These are phyloP conservation scores for Russula foetens DNA, from an alignment of 768 basidiomycete species.

Conservation along the genomic window DNA sequence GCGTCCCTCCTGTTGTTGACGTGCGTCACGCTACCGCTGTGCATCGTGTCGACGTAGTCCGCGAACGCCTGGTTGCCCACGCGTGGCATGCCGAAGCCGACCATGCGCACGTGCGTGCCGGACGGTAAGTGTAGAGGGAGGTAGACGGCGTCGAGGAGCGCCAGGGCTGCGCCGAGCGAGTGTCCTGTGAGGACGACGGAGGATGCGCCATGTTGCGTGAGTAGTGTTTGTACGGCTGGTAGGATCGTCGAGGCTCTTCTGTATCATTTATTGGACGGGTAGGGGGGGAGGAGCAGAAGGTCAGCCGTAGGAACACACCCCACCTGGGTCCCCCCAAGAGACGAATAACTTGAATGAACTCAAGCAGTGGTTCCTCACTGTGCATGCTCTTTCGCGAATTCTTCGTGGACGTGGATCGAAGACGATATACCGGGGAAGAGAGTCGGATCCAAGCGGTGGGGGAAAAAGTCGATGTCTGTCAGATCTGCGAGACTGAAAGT, in stretches of 20 bases:
- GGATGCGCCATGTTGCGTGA: slow-evolving; percentile 32
- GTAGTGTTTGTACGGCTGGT: slow-evolving; percentile 33
- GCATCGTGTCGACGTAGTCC: slow-evolving; percentile 18
- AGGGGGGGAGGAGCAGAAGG: no score
- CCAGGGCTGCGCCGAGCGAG: slow-evolving; percentile 23
- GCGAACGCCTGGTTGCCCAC: slow-evolving; percentile 47
- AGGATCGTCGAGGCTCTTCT: slow-evolving; percentile 39
- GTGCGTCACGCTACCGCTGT: slow-evolving; percentile 5
- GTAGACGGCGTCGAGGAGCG: slow-evolving; percentile 28
- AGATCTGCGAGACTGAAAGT: no score
- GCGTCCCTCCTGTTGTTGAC: slow-evolving; percentile 20
- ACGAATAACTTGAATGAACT: no score
- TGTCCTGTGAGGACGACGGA: slow-evolving; percentile 34
- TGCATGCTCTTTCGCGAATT: slow-evolving; percentile 24
- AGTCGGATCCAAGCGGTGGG: no score
- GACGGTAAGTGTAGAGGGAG: slow-evolving; percentile 27
- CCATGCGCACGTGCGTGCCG: slow-evolving; percentile 30
- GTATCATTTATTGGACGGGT: no score
- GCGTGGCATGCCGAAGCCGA: slow-evolving; percentile 44
- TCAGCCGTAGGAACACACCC: no score
- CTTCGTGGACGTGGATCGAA: slow-evolving; percentile 39
- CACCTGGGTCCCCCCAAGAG: no score
- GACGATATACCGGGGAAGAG: slow-evolving; percentile 16
- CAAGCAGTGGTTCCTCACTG: no score
- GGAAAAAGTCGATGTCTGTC: no score